Base-by-base conservation (phyloP, 2,329 filamentous ascomycete species). In the Aspergillus cejpii region DNA sequence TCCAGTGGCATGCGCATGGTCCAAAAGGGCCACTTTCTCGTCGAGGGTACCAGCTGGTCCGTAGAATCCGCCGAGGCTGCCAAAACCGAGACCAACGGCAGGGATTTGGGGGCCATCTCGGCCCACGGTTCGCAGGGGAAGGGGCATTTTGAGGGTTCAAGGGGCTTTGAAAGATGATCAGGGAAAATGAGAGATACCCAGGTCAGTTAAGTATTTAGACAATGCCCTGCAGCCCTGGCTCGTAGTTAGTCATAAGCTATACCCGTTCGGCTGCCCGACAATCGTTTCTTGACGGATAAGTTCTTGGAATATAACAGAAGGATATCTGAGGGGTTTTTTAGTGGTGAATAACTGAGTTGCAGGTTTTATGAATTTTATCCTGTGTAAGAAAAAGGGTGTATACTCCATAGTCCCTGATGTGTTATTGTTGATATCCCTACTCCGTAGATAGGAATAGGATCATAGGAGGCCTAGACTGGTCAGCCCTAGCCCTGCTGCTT, bases 1-100 rank as follows among this genome's bases (percentile, higher is more conserved):
- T 14, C 63, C 61, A 3, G 55, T 53, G 12, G 57, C 44, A 52
- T 65, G 58, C 3, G 61, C 54, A 36, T 65, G 58, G 14, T 63
- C 57, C n/a, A 66, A 50, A 5, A 56, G 41, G 8, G 57, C 48
- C 2, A 59, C 29, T 10, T 37, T 52, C 23, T 52, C 49, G 0
- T 53, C 48, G 5, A 45, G 40, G 6, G 48, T 31, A 7, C 49
- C 47, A 4, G 54, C 44, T 26, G 46, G 29, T 5, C 56, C 54
- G 15, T 60, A 60, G n/a, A 43, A 39, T 10, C 48, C 49, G 33
- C 52, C 49, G 10, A 57, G 41, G 23, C 53, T 53, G 49, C 50
- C 52, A 33, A 60, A 42, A 19, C 58, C 56, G n/a, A 62, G 50
- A 5, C 59, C 59, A 3, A 62, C 40, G 7, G 51, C 46, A 21